phyloP scores from a whole-genome alignment of 1,284 basidiomycete genomes.

The Spongiforma sp. region DNA sequence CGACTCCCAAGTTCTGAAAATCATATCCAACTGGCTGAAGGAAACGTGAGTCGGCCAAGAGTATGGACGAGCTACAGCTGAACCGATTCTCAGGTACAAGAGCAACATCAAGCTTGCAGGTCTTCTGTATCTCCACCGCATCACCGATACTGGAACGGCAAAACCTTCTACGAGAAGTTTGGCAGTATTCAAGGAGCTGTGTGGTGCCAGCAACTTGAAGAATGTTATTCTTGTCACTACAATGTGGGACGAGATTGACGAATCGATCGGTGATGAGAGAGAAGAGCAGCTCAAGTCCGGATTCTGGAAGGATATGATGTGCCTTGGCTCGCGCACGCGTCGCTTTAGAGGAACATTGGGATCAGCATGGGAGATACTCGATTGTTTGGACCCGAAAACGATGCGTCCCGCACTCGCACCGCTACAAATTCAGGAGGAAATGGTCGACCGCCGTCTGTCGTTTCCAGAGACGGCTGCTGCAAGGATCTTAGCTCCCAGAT shows the following conservation, averaged over 20 bases:
- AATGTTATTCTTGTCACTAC: conserved; percentile 36
- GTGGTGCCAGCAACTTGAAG: conserved; percentile 23
- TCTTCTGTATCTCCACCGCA: conserved; percentile 35
- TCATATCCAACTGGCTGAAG: conserved; percentile 13
- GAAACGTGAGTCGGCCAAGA: conserved; percentile 16
- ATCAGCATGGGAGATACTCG: conserved; percentile 25
- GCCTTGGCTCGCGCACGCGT: conserved; percentile 13
- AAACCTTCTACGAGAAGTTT: conserved; percentile 36
- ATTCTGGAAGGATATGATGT: conserved; percentile 22
- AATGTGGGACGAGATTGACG: conserved; percentile 32
- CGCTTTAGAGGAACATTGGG: conserved; percentile 14
- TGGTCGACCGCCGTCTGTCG: conserved; percentile 20
- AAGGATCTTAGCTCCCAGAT: conserved; percentile 14
- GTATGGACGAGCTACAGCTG: not conserved
- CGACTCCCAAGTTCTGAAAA: not conserved
- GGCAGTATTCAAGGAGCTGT: conserved; percentile 30
- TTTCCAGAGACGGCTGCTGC: conserved; percentile 23
- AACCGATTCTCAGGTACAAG: conserved; percentile 13
- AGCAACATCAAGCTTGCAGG: conserved; percentile 27
- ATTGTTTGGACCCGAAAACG: conserved; percentile 5
- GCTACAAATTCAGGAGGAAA: conserved; percentile 24
- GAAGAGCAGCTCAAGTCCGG: conserved; percentile 18
- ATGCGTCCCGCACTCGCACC: not conserved
- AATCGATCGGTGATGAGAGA: conserved; percentile 18
- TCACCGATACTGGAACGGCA: conserved; percentile 49